These are phyloP conservation scores for Monilinia fructigena DNA, from an alignment of 2,329 filamentous ascomycete genomes.

Conservation along the genomic window DNA sequence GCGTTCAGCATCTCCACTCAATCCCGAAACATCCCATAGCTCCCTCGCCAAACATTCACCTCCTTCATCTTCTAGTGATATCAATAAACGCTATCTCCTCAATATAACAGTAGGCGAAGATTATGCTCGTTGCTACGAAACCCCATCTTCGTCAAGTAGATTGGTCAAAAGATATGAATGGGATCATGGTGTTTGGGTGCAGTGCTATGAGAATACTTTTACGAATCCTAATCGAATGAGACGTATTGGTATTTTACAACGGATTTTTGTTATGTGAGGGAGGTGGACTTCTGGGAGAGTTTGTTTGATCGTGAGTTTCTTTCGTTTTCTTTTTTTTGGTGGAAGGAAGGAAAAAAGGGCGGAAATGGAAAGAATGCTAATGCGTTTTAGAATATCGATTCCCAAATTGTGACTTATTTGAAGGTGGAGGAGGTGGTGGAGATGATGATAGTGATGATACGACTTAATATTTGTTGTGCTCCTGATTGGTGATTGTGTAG, in stretches of 20 bases:
- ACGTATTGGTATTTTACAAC: conserved; percentile 30
- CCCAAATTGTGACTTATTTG: conserved; percentile 3
- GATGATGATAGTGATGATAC: neutral
- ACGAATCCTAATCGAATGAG: conserved; percentile 16
- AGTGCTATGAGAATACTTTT: conserved; percentile 4
- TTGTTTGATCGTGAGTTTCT: conserved; percentile 28
- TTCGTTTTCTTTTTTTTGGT: neutral
- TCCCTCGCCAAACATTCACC: neutral
- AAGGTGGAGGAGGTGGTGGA: neutral
- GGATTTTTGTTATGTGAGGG: conserved; percentile 32
- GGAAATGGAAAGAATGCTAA: neutral
- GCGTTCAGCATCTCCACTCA: neutral
- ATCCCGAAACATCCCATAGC: neutral
- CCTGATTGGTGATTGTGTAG: no score
- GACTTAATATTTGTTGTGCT: no score
- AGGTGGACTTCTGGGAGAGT: conserved; percentile 30
- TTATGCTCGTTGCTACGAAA: conserved; percentile 27
- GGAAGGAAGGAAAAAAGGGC: neutral
- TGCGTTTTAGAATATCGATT: conserved; percentile 16
- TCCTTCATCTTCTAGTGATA: neutral
- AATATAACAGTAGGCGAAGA: conserved; percentile 32
- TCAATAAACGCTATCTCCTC: conserved; percentile 25
- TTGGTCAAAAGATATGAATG: conserved; percentile 18
- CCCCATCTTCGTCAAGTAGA: neutral
- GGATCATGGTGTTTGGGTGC: conserved; percentile 17